phyloP scores from a whole-genome alignment of 1,139 yeast genomes.

The Meyerozyma sp. region DNA sequence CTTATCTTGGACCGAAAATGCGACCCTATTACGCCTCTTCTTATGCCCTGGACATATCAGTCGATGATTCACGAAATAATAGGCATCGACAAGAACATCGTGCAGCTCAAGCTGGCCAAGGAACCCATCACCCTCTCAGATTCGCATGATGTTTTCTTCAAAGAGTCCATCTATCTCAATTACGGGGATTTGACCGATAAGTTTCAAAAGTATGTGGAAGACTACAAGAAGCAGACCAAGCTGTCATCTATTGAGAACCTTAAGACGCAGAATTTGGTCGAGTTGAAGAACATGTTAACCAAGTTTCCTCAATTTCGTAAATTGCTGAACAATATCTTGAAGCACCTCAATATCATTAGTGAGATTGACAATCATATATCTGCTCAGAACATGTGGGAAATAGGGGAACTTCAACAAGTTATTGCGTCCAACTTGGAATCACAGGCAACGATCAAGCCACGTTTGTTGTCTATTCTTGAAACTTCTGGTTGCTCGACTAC shows the following conservation, averaged over 20 bases:
- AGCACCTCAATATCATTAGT: conserved; percentile 85
- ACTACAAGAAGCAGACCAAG: conserved; percentile 77
- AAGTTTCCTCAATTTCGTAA: conserved; percentile 91
- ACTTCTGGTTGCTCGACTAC: conserved; percentile 20
- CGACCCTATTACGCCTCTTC: conserved; percentile 89
- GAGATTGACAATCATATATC: conserved; percentile 74
- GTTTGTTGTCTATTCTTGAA: conserved; percentile 23
- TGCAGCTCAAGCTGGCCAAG: conserved; percentile 46
- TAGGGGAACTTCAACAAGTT: conserved; percentile 86
- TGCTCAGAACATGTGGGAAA: conserved; percentile 63
- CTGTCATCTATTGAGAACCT: conserved; percentile 55
- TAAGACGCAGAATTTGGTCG: conserved; percentile 65
- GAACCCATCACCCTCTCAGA: conserved; percentile 30
- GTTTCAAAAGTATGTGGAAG: conserved; percentile 79
- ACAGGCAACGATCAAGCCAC: conserved; percentile 22
- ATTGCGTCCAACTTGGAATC: conserved; percentile 57
- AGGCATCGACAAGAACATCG: conserved; percentile 77
- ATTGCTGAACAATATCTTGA: conserved; percentile 82
- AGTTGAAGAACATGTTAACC: conserved; percentile 84
- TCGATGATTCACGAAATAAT: conserved; percentile 94
- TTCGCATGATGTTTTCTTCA: conserved; percentile 66
- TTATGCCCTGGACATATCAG: conserved; percentile 96
- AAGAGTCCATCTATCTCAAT: conserved; percentile 77
- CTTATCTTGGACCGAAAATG: conserved; percentile 77
- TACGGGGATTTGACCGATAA: conserved; percentile 93